phyloP scores from a whole-genome alignment of 2,329 filamentous ascomycete species.

The Fusarium goolgardi region DNA sequence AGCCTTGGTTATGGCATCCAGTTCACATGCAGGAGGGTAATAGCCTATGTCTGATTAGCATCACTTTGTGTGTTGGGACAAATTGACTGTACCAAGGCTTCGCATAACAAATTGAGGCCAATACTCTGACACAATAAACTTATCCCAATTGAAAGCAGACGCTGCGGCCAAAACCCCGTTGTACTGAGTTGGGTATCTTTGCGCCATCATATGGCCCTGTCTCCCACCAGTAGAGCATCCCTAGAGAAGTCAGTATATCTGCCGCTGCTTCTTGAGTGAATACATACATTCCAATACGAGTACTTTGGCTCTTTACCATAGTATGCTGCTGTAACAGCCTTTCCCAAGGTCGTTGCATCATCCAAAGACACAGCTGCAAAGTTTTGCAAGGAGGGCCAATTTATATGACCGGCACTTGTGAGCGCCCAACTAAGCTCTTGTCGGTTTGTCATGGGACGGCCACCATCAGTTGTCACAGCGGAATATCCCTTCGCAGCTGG shows the following conservation, averaged over 20 bases:
- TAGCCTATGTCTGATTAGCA: not conserved
- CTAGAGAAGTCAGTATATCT: not conserved
- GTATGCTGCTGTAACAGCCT: slow-evolving; percentile 55
- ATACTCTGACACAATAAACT: slow-evolving; percentile 24
- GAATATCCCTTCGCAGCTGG: slow-evolving; percentile 19
- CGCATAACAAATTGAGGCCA: slow-evolving; percentile 46
- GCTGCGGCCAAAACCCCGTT: slow-evolving; percentile 64
- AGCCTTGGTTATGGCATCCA: slow-evolving; percentile 49
- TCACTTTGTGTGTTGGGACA: fast-evolving
- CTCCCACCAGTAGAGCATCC: slow-evolving; percentile 67
- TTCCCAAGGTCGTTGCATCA: slow-evolving; percentile 55
- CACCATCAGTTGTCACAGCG: slow-evolving; percentile 29
- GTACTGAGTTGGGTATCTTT: slow-evolving; percentile 64
- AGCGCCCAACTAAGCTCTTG: slow-evolving; percentile 30
- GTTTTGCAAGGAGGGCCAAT: slow-evolving; percentile 45
- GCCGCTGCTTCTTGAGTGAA: fast-evolving
- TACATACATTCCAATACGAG: slow-evolving; percentile 58
- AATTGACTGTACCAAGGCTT: not conserved
- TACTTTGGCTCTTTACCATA: slow-evolving; percentile 54
- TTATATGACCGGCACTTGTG: slow-evolving; percentile 33
- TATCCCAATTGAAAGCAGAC: slow-evolving; percentile 57
- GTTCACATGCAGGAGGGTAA: slow-evolving; percentile 51
- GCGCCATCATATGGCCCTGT: slow-evolving; percentile 64
- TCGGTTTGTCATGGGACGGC: not conserved
- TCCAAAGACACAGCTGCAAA: slow-evolving; percentile 45